Base-by-base conservation (phyloP, 495 filamentous ascomycete species). In the Talaromyces ruber region DNA sequence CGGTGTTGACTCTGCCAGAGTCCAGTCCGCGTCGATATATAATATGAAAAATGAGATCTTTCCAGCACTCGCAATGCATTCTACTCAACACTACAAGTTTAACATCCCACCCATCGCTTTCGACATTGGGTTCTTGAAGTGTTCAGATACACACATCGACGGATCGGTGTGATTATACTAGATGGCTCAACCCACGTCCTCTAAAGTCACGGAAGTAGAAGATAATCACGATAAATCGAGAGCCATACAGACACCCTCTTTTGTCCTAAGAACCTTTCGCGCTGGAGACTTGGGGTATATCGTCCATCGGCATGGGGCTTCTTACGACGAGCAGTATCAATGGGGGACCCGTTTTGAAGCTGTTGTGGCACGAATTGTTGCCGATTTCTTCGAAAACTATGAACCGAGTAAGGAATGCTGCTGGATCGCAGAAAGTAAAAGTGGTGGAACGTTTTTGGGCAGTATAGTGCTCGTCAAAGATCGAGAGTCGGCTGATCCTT, bases 391-490 rank as follows among this genome's bases (percentile, higher is more conserved):
- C 53, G 65, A 69, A 0, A 55, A 67, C 34, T 66, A 65, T 53
- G 68, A 73, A n/a, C 60, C 64, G 3, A 18, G 21, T 24, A 16
- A 14, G 6, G 71, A 73, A 45, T 64, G 66, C 7, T 73, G 71
- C 57, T 73, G 71, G 71, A 65, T 73, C 26, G 71, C 71, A 6
- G 71, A 73, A 39, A 50, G 16, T 16, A 43, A 45, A 14, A 62
- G 55, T 45, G 63, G 69, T 16, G 66, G 62, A 47, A 14, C 64
- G 14, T 64, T 64, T 6, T 64, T 73, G 16, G 71, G 71, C 28
- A 66, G 65, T 25, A 60, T 73, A 16, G 72, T 73, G 68, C 63
- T 73, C 0, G 66, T 72, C 26, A 67, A 69, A 32, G 70, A 73
- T 28, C 55, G 58, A 45, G 58, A 58, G 4, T 47, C 62, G 4